Conservation (phyloP, 768 basidiomycete species). For the Mycena metata region DNA sequence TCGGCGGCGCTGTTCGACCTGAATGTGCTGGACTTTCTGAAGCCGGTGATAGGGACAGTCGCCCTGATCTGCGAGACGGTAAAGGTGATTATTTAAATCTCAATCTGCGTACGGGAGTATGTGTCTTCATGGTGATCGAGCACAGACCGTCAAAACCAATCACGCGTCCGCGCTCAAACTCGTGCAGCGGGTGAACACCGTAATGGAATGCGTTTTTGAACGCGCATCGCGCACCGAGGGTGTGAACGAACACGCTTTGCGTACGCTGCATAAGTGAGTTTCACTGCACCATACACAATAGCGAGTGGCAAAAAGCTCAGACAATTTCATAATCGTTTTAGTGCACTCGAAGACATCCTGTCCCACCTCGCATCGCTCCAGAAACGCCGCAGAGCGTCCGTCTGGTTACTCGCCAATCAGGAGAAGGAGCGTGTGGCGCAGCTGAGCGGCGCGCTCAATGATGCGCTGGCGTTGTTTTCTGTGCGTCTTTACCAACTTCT, state of each 20-base stretch:
- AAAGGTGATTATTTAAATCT: not conserved
- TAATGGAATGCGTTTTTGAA: not conserved
- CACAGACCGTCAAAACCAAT: not conserved
- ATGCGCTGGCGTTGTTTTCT: conserved; percentile 14
- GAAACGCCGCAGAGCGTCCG: not conserved
- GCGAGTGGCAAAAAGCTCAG: no score
- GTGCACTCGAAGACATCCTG: conserved; percentile 6
- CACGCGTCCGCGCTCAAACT: not conserved
- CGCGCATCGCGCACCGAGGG: no score
- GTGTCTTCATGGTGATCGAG: not conserved
- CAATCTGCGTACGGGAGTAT: no score
- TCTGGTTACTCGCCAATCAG: conserved; percentile 1
- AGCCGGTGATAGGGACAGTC: not conserved
- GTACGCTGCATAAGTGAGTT: not conserved
- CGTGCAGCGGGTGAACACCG: not conserved
- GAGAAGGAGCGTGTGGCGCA: not conserved
- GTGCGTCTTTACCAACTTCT: no score
- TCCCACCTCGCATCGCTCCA: not conserved
- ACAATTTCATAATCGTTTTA: not conserved
- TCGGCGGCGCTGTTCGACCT: not conserved
- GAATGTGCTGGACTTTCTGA: not conserved
- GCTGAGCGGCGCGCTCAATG: not conserved
- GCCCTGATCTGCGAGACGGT: conserved; percentile 5
- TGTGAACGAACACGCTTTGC: no score
- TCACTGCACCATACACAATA: no score